Base-by-base conservation (phyloP, 2,329 filamentous ascomycete genomes). In the Neurospora sp. region DNA sequence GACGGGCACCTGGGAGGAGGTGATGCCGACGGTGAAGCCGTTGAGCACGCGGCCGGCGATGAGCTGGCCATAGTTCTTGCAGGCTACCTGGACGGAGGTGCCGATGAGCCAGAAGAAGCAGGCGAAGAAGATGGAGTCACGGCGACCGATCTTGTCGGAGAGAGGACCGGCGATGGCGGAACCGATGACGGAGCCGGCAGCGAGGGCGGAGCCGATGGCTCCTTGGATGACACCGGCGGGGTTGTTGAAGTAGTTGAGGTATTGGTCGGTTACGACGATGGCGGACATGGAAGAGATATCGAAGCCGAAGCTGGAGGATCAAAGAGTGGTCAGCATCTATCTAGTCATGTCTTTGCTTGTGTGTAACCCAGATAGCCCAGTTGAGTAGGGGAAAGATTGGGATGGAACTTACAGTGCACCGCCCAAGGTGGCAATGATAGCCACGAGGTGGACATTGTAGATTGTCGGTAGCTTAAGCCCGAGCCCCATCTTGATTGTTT, bases 1-100 rank as follows among this genome's bases (percentile, higher is more conserved):
- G 39, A 91, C 88, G 3, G 89, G 88, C 2, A 90, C 89, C 76
- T 90, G 88, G 2, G 88, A 87, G 43, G 87, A 90, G 72, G 86
- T 89, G 76, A 90, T 89, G 74, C 89, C 89, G 69, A 91, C 88
- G 68, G 86, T 84, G 62, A 91, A 78, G 69, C 89, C 89, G 74
- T 89, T 90, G 76, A 91, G 83, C 72, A 90, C 81, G 67, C 85
- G 84, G 7, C 85, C 85, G 23, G 81, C 83, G 67, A 86, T 83
- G 8, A 90, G 76, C 70, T 86, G 84, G 4, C 80, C 82, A 46
- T 90, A 78, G 69, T 89, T 86, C 74, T 87, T 84, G 1, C 87
- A 82, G 9, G 88, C 85, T 71, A 84, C 86, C 72, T 87, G 84
- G 67, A 91, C 82, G 66, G 86, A 83, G 38, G 86, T 88, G 38